Base-by-base conservation (phyloP, 2,329 filamentous ascomycete species). In the Diaporthe citriasiana region DNA sequence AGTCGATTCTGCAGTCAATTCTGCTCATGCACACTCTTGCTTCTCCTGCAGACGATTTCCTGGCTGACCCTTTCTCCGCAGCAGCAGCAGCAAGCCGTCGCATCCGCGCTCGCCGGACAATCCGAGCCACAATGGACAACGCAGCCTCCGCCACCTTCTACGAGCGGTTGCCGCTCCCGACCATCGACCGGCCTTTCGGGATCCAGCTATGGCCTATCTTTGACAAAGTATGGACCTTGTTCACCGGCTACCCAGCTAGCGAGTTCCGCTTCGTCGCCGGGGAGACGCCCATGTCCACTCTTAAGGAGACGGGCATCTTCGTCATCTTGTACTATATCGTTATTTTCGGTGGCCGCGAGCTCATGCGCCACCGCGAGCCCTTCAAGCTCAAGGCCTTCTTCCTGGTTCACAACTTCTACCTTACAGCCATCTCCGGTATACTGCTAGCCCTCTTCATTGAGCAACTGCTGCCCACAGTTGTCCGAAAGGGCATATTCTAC, bases 401-500 rank as follows among this genome's bases (percentile, higher is more conserved):
- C 89, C 94, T 98, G 87, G 90, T 98, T 82, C 96, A 99, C 91
- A 99, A 99, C 89, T 93, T 98, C 81, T 92, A 95, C 87, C 88
- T 99, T 82, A 98, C 96, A 63, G 87, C 90, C 78, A 94, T 98
- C 87, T 97, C 94, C 83, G 93, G 86, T 75, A 88, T 91, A 69
- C 90, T 99, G 70, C 85, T 99, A 81, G 92, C 88, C 72, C 91
- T 99, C 79, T 98, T 97, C 84, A 86, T 95, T 79, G 97, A 98
- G 88, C 94, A 98, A 87, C 87, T 99, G 76, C 87, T 98, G 73
- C 94, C 96, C 59, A 97, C 93, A 25, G 83, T 99, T 72, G 92
- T 89, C 79, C 91, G 93, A 78, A 87, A 93, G 79, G 97, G 96
- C 74, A 86, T 98, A 79, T 98, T 98, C 88, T 93, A 93, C 82